A percentile compares a stretch with the other conserved stretches of the same genome.
Evolutionary conservation across 2,329 filamentous ascomycete species (phyloP).

Genomic region (Pyrenophora seminiperda): DNA sequence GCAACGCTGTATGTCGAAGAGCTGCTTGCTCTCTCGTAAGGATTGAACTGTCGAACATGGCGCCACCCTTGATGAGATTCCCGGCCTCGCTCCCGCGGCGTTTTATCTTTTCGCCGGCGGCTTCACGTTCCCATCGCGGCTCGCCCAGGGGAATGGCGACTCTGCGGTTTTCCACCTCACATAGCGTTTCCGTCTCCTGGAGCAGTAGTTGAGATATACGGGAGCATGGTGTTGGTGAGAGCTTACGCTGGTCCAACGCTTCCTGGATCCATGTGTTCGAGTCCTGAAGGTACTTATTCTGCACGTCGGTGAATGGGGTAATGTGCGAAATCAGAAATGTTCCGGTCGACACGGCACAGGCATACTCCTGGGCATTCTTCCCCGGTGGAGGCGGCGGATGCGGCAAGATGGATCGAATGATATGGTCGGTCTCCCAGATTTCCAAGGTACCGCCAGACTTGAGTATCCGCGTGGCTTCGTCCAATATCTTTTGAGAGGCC

Average conservation of each 20-base stretch:
- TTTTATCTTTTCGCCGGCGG: conserved; percentile 50
- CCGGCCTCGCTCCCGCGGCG: conserved; percentile 61
- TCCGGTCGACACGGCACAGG: conserved; percentile 69
- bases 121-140: conserved; percentile 84
- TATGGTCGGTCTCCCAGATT: conserved; percentile 87
- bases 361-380: conserved; percentile 65
- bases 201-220: conserved; percentile 75
- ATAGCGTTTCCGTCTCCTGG: conserved; percentile 76
- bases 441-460: conserved; percentile 80
- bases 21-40: conserved; percentile 73
- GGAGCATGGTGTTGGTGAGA: conserved; percentile 78
- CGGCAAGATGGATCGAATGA: conserved; percentile 80
- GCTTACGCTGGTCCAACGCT: conserved; percentile 71
- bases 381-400: conserved; percentile 68
- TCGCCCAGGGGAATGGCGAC: conserved; percentile 87
- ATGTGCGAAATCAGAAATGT: conserved; percentile 83
- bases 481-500: conserved; percentile 62
- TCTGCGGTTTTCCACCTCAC: conserved; percentile 72
- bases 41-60: conserved; percentile 50
- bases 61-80: conserved; percentile 43
- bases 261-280: conserved; percentile 83
- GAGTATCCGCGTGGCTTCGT: conserved; percentile 78
- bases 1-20: conserved; percentile 76
- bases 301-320: conserved; percentile 78
- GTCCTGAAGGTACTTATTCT: conserved; percentile 81